Percentiles rank a stretch among this genome's conserved stretches.
Conservation (phyloP, 257 asterid genomes). For the Ballota nigra region DNA sequence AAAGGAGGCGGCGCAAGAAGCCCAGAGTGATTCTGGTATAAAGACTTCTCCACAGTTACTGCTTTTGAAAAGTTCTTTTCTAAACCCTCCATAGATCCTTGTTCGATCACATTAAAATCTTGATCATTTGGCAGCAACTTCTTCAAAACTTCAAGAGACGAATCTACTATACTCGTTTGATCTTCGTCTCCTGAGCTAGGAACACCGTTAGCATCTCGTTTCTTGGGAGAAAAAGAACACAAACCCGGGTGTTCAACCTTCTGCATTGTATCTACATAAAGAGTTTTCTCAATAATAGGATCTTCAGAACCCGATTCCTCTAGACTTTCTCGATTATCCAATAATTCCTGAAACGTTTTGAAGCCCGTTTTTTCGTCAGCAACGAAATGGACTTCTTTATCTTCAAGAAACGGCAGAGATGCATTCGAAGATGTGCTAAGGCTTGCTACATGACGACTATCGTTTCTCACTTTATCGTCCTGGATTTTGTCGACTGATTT, state of each 20-base stretch:
- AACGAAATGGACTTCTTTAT: slow-evolving; percentile 17
- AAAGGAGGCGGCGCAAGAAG: slow-evolving; percentile 70
- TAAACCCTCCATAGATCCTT: slow-evolving; percentile 23
- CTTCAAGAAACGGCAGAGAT: slow-evolving; percentile 20
- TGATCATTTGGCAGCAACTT: slow-evolving; percentile 18
- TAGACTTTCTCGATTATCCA: slow-evolving; percentile 37
- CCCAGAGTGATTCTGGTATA: not conserved
- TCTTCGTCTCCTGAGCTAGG: slow-evolving; percentile 23
- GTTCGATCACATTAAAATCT: slow-evolving; percentile 8
- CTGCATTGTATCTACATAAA: slow-evolving; percentile 56
- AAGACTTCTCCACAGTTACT: slow-evolving; percentile 16
- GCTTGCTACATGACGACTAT: slow-evolving; percentile 12
- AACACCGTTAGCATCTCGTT: slow-evolving; percentile 22
- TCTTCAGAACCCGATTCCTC: slow-evolving; percentile 24
- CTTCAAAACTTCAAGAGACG: slow-evolving; percentile 30
- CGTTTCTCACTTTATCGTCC: slow-evolving; percentile 18
- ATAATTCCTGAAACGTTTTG: slow-evolving; percentile 45
- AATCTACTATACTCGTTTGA: slow-evolving; percentile 26
- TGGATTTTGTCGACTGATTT: slow-evolving; percentile 39
- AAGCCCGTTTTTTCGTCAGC: slow-evolving; percentile 23
- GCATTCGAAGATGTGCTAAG: slow-evolving; percentile 22
- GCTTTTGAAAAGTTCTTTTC: slow-evolving; percentile 22
- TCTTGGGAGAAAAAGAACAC: slow-evolving; percentile 28
- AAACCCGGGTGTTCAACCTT: slow-evolving; percentile 28
- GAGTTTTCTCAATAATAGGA: slow-evolving; percentile 61